A percentile compares a stretch with the other conserved stretches of the same genome.
These are phyloP conservation scores for Phylloporus sp. DNA, from an alignment of 768 basidiomycete species.

Conservation along the genomic window DNA sequence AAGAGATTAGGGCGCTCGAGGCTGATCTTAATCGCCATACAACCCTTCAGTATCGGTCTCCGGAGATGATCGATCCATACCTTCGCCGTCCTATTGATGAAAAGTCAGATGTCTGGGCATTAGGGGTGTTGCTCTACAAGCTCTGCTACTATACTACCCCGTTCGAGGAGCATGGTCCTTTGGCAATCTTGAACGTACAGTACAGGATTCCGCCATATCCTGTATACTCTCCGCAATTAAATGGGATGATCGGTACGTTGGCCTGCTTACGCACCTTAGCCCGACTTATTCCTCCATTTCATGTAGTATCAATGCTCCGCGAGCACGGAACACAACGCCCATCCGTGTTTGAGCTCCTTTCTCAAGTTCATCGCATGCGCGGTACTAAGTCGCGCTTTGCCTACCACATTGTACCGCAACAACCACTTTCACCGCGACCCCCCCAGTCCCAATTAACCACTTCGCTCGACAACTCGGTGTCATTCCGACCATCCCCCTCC, in stretches of 20 bases:
- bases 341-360: constrained; percentile 80
- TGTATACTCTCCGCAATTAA: constrained; percentile 79
- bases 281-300: constrained; percentile 10
- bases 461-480: constrained; percentile 36
- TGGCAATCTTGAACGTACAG: constrained; percentile 95
- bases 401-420: constrained; percentile 54
- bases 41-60: constrained; percentile 96
- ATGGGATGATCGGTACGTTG: constrained; percentile 69
- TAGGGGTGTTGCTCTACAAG: constrained; percentile 95
- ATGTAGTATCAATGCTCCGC: constrained; percentile 81
- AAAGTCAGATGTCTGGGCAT: constrained; percentile 96
- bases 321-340: constrained; percentile 88
- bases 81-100: constrained; percentile 81
- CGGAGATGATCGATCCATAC: constrained; percentile 95
- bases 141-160: constrained; percentile 99
- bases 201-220: constrained; percentile 90
- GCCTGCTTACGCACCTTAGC: background rate
- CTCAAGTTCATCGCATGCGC: constrained; percentile 77
- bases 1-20: constrained; percentile 84
- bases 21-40: constrained; percentile 92
- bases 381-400: constrained; percentile 79
- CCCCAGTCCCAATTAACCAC: constrained; percentile 25
- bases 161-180: constrained; percentile 94
- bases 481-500: constrained; percentile 31
- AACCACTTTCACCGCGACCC: constrained; percentile 41